phyloP scores from a whole-genome alignment of 2,329 filamentous ascomycete genomes.

The Sporothrix sp. region DNA sequence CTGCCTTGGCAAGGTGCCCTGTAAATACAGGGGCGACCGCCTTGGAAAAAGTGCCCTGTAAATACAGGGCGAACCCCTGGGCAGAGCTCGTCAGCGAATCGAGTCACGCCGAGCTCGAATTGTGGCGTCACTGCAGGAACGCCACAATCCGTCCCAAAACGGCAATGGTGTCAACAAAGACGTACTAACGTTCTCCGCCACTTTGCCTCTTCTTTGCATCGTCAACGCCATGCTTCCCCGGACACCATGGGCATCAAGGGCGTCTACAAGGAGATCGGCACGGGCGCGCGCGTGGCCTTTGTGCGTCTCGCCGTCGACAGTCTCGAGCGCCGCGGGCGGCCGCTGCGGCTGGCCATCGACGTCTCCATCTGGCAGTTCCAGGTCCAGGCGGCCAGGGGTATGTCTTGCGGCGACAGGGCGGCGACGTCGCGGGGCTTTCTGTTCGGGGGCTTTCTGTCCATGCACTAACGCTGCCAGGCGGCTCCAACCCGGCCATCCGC shows the following conservation, averaged over 20 bases:
- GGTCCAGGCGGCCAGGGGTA: constrained; percentile 68
- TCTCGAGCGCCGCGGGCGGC: constrained; percentile 58
- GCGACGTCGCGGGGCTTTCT: background rate
- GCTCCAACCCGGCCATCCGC: constrained; percentile 78
- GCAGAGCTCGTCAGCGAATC: no score
- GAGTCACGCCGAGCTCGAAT: no score
- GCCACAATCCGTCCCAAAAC: constrained; percentile 18
- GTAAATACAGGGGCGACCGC: no score
- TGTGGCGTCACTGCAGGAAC: constrained; percentile 17
- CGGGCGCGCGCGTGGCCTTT: constrained; percentile 68
- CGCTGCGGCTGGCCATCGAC: constrained; percentile 82
- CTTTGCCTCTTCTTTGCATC: no score
- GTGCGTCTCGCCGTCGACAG: constrained; percentile 73
- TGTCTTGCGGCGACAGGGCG: background rate
- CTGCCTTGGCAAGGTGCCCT: no score
- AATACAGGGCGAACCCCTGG: no score
- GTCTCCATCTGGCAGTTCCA: constrained; percentile 98
- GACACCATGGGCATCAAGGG: constrained; percentile 57
- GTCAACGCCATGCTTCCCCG: no score
- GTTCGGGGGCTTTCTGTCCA: background rate
- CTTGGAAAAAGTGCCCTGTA: no score
- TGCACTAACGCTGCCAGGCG: constrained; percentile 40
- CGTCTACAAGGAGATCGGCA: constrained; percentile 82
- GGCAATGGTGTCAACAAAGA: constrained; percentile 25
- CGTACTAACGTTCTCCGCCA: background rate